Conservation (phyloP, 2,329 filamentous ascomycete genomes). For the Verticillium tricorpus region DNA sequence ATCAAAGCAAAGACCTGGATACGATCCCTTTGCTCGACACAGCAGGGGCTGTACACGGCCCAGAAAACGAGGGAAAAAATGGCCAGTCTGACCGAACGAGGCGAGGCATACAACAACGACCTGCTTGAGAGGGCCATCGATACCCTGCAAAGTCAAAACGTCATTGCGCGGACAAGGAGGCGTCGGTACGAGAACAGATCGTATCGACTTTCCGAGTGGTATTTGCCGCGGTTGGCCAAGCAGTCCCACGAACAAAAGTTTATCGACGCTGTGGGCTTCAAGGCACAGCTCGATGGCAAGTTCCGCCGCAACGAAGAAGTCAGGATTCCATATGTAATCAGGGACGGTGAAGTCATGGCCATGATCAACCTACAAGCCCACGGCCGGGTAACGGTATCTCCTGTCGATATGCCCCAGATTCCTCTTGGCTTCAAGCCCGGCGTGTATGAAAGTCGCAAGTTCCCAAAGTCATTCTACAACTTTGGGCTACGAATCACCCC, state of each 20-base stretch:
- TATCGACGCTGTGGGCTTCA: slow-evolving; percentile 54
- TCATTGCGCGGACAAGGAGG: slow-evolving; percentile 58
- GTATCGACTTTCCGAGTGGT: slow-evolving; percentile 58
- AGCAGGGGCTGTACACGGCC: slow-evolving; percentile 41
- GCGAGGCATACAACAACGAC: slow-evolving; percentile 32
- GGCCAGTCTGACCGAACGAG: slow-evolving; percentile 38
- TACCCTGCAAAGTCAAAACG: slow-evolving; percentile 41
- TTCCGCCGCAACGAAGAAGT: slow-evolving; percentile 42
- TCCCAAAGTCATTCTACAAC: slow-evolving; percentile 60
- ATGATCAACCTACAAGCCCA: slow-evolving; percentile 60
- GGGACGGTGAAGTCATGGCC: slow-evolving; percentile 63
- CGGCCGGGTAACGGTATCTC: slow-evolving; percentile 49
- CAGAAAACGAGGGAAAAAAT: slow-evolving; percentile 35
- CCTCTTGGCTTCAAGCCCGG: slow-evolving; percentile 68
- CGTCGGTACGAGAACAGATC: slow-evolving; percentile 54
- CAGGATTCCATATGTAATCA: slow-evolving; percentile 50
- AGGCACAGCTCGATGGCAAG: slow-evolving; percentile 51
- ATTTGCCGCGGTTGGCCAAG: slow-evolving; percentile 53
- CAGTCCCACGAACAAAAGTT: slow-evolving; percentile 50
- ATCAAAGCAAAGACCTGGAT: slow-evolving; percentile 54
- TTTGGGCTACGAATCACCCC: slow-evolving; percentile 59
- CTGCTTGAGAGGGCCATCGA: slow-evolving; percentile 45
- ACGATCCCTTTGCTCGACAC: slow-evolving; percentile 53
- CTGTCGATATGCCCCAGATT: slow-evolving; percentile 53
- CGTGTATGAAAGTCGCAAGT: slow-evolving; percentile 66